These are phyloP conservation scores for Zymoseptoria passerinii DNA, from an alignment of 2,329 filamentous ascomycete genomes.

Conservation along the genomic window DNA sequence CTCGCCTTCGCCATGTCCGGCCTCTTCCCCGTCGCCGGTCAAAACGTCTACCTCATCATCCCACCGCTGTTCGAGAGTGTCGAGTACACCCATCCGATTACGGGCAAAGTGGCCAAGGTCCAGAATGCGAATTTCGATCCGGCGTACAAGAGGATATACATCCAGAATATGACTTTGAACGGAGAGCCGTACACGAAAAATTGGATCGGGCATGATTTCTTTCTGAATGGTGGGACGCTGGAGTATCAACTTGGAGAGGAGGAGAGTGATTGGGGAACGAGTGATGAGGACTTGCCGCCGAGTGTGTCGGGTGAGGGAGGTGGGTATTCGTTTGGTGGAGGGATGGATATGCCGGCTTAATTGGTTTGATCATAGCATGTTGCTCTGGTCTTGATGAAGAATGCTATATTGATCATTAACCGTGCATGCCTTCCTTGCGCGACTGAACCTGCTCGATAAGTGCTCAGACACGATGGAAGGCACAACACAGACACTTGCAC, in stretches of 20 bases:
- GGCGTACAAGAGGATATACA: conserved; percentile 23
- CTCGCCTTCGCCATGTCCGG: conserved; percentile 19
- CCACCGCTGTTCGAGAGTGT: conserved; percentile 19
- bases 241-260: conserved; percentile 14
- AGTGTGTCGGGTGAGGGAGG: conserved; percentile 2
- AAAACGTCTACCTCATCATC: conserved; percentile 18
- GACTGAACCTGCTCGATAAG: not conserved
- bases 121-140: conserved; percentile 28
- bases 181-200: conserved; percentile 15
- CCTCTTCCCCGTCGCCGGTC: conserved; percentile 17
- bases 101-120: conserved; percentile 16
- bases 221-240: conserved; percentile 14
- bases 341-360: not conserved
- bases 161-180: conserved; percentile 18
- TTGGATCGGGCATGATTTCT: conserved; percentile 22
- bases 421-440: not conserved
- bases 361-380: not conserved
- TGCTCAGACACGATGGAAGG: not conserved
- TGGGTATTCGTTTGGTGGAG: not conserved
- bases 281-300: conserved; percentile 26
- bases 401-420: not conserved
- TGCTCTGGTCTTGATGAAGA: not conserved
- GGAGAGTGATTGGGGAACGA: conserved; percentile 18
- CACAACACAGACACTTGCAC: not conserved
- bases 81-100: conserved; percentile 18